Evolutionary conservation across 345 rosid species (phyloP), one percentile per base, ranked within the genome.

Genomic region (Bruguiera gymnorhiza): DNA sequence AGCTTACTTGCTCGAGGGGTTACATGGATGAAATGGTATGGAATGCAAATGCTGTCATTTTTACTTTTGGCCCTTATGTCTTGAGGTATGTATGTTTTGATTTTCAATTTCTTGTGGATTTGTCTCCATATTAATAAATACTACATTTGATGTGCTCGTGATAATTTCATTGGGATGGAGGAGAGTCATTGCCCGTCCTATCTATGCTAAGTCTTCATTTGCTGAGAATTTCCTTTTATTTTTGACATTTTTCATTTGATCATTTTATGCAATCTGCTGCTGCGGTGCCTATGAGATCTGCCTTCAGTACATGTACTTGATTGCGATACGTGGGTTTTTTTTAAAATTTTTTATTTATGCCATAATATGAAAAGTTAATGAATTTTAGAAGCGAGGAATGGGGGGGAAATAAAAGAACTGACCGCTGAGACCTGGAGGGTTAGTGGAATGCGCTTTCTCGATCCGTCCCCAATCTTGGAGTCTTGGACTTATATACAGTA

Each of bases 31-130:
- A 95, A 74, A 88, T 86, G 93, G 96, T 91, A 73, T 97, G 91
- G 67, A 93, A 89, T 72, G 97, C 97, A 10, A 92, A 89, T 84
- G 97, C 93, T 51, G 82, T 88, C 27, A 84, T 89, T 76, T 88
- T 87, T 62, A 95, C 99, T 67, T 91, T 95, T 80, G 99, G 97
- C 30, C 92, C 98, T 76, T 91, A 91, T 75, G 92, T 4, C 88
- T 91, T 59, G 97, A 96, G 76, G 97, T 94, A 84, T 70, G 93
- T 75, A 61, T 70, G 10, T 54, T 6, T 46, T 4, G 50, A 15
- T 9, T 24, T 72, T 61, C 8, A 50, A 4, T 56, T 61, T 67
- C 15, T 59, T 73, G 62, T 18, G 43, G 46, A 8, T 30, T 30
- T 39, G 20, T 10, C 16, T 52, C 13, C 6, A 16, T 34, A 13